Evolutionary conservation across 2,329 filamentous ascomycete genomes (phyloP), one percentile per base, ranked within the genome.

Genomic region (Colletotrichum liriopes): DNA sequence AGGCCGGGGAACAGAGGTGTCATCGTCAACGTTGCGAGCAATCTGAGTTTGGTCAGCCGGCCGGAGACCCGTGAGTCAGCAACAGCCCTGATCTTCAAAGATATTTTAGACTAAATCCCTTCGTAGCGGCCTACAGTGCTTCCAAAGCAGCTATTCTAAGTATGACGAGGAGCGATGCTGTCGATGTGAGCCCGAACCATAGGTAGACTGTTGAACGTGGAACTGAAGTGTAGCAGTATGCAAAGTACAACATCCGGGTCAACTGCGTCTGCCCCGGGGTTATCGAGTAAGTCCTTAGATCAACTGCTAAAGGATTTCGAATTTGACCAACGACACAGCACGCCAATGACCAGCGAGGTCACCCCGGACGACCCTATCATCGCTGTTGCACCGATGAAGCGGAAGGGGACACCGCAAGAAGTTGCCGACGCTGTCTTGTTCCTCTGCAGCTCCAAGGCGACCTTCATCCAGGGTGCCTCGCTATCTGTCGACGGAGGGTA

Each of bases 191-290:
- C 76, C 39, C 14, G 20, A 3, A 1, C 7, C 18, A 16, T 20
- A 8, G 18, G 2, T 51, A 9, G 23, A 32, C 12, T 23, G 54
- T 16, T 9, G 14, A 5, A 11, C 9, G 7, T 20, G 23, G 39
- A 14, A 4, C 58, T 60, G 12, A 60, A 23, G 3, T n/a, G 7
- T 2, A 12, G 16, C 47, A 85, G 84, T 86, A 86, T 73, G 81
- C 84, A 3, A 80, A 84, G 45, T 77, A 86, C 47, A 81, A 82
- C 45, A 86, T 87, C 67, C 75, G 85, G 3, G 78, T 86, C 55
- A 86, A 86, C 65, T 84, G 81, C 63, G 82, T 86, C 18, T 86
- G 84, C 67, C 84, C 84, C 2, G 85, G 85, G 23, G 78, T 86
- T 2, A 84, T 84, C n/a, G 81, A 82, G 81, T 81, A 73, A 76